A percentile compares a stretch with the other conserved stretches of the same genome.
These are phyloP conservation scores for Chlamydomonas applanata DNA, from an alignment of 139 green algal species.

Conservation along the genomic window DNA sequence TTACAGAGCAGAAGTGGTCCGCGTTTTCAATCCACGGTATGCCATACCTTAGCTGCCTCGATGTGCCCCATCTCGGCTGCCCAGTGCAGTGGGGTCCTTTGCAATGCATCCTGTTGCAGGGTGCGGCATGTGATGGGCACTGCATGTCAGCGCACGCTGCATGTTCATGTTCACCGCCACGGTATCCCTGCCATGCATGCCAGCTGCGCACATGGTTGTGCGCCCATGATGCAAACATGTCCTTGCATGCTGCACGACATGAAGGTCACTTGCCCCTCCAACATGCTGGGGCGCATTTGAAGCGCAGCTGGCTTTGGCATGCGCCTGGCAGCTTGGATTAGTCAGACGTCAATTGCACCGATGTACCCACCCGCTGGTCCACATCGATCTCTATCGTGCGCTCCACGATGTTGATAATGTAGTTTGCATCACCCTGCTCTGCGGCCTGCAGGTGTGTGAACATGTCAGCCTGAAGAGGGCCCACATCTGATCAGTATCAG, in stretches of 20 bases:
- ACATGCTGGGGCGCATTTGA: too few relatives aligned
- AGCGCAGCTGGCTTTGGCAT: too few relatives aligned
- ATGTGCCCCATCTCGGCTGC: conserved; percentile 34
- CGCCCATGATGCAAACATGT: background rate
- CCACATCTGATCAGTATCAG: too few relatives aligned
- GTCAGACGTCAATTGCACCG: too few relatives aligned
- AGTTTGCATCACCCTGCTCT: conserved; percentile 18
- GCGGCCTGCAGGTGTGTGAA: too few relatives aligned
- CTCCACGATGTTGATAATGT: conserved; percentile 20
- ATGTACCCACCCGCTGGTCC: conserved; percentile 18
- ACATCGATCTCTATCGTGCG: conserved; percentile 38
- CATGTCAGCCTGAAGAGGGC: too few relatives aligned
- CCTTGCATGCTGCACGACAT: background rate
- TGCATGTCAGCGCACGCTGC: background rate
- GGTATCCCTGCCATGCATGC: too few relatives aligned
- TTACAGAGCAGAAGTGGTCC: too few relatives aligned
- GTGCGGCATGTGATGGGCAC: background rate
- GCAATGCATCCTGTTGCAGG: conserved; percentile 18
- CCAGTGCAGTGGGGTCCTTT: conserved; percentile 34
- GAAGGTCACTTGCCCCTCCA: too few relatives aligned
- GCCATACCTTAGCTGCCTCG: conserved; percentile 8
- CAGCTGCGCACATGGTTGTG: background rate
- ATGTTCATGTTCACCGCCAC: too few relatives aligned
- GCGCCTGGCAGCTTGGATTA: too few relatives aligned
- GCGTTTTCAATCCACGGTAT: too few relatives aligned